Base-by-base conservation (phyloP, 2,329 filamentous ascomycete genomes). In the Claviceps capensis region DNA sequence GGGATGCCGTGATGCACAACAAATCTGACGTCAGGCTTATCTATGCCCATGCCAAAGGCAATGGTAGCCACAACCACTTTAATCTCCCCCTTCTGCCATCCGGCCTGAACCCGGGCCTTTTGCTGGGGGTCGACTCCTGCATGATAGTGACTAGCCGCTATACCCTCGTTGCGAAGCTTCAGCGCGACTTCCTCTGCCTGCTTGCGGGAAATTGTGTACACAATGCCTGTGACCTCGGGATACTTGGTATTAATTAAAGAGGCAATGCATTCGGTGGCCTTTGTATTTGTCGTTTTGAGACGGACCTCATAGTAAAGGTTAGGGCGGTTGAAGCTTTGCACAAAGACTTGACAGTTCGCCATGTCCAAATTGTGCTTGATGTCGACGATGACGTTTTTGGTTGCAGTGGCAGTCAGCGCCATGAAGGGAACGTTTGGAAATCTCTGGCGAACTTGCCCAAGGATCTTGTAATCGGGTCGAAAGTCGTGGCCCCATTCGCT, bases 401-500 rank as follows among this genome's bases (percentile, higher is more conserved):
- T 98, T 9, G 93, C 93, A 2, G 93, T 98, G 6, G 93, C 93
- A 26, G 93, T 98, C 59, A 98, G 72, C 3, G 93, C 93, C 80
- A 98, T 95, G 42, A 97, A 77, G 1, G 93, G 93, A 3, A 97
- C 86, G 2, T 79, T 78, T 0, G 83, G 82, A 59, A 91, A 91
- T 50, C 78, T 79, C 42, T 72, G 66, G 48, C 91, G 79, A 44
- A 96, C 72, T 53, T 82, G 76, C 30, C 90, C 88, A 4, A 98
- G 73, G 34, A 79, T 78, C 67, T 95, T 95, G 72, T 98, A 98
- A 64, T 97, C 91, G 0, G 90, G 91, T 46, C 94, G 82, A 64
- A 98, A 98, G 66, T 98, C 93, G 60, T 98, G 93, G 1, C 93
- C 93, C 93, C 93, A 98, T 72, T 98, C 90, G 66, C 93, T 97